Percentiles rank a stretch among this genome's conserved stretches.
phyloP scores from a whole-genome alignment of 2,329 filamentous ascomycete genomes.

The Zasmidium cellare region DNA sequence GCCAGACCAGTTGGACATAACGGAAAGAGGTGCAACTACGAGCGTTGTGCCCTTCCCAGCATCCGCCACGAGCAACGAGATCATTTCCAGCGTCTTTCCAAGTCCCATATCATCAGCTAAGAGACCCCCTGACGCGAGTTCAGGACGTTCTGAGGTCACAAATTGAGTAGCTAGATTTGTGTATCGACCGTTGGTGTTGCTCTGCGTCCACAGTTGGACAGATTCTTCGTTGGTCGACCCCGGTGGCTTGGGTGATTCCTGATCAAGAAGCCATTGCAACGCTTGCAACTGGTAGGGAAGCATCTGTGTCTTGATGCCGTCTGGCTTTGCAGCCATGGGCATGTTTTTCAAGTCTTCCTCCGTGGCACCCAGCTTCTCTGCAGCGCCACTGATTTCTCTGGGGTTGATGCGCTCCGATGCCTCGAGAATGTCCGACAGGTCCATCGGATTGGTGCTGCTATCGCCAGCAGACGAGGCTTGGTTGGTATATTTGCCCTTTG shows the following conservation, averaged over 20 bases:
- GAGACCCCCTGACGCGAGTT: constrained; percentile 76
- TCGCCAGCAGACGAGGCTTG: constrained; percentile 12
- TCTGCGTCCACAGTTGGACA: constrained; percentile 79
- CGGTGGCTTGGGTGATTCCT: constrained; percentile 71
- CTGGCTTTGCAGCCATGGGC: constrained; percentile 70
- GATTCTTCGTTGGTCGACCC: constrained; percentile 57
- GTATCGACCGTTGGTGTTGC: constrained; percentile 45
- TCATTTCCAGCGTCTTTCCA: constrained; percentile 84
- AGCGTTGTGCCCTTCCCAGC: constrained; percentile 62
- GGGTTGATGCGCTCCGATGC: constrained; percentile 68
- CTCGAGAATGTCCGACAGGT: constrained; percentile 64
- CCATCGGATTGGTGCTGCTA: constrained; percentile 35
- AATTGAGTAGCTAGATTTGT: constrained; percentile 73
- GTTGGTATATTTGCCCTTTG: constrained; percentile 17
- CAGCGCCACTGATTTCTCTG: constrained; percentile 62
- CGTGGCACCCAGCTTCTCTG: constrained; percentile 69
- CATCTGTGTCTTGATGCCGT: constrained; percentile 63
- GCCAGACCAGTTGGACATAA: constrained; percentile 88
- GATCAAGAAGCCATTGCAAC: constrained; percentile 76
- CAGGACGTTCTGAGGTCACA: constrained; percentile 57
- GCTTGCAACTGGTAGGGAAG: constrained; percentile 81
- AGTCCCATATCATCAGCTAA: constrained; percentile 92
- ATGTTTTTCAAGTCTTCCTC: constrained; percentile 70
- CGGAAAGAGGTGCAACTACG: constrained; percentile 77
- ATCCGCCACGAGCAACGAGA: constrained; percentile 71